Base-by-base conservation (phyloP, 75 land plant genomes). In the Azolla pinnata region DNA sequence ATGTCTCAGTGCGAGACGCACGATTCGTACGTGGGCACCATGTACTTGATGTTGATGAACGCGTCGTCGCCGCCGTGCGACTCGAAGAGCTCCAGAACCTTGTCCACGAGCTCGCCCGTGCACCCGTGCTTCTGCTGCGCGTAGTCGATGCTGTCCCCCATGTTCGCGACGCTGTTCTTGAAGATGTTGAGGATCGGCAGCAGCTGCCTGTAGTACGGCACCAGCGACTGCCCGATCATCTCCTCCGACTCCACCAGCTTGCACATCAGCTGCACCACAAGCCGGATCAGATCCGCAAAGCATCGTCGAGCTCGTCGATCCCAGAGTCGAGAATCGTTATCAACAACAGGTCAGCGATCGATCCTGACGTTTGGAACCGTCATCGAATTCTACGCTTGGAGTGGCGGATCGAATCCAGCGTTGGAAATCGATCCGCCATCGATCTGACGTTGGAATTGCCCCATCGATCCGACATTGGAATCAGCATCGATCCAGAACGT, bases 21-120 rank as follows among this genome's bases (percentile, higher is more conserved):
- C 12, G 70, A 73, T 46, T 73, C 70, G 30, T 73, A 73, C 1
- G 70, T 73, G 48, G 75, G 75, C 19, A 73, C 65, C 75, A 73
- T 73, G 26, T 73, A 73, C 55, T 73, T 73, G 54, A 73, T 73
- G 60, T 73, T 73, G 50, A 73, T 73, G 28, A 73, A 73, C 12
- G 75, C 75, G 24, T 73, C 75, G 8, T 73, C 75, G 9, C 75
- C 75, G 18, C 75, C 75, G 35, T 66, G 70, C 8, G 71, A 24
- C 59, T 73, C 75, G 54, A 73, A 73, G 5, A 66, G 34, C 38
- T 73, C 70, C 0, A 73, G 45, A 10, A 57, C 53, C 23, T 25
- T 54, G 16, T 67, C 31, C 25, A 73, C 75, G 12, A 73, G 70
- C 54, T 73, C 70, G 2, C 70, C 75, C 0, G 56, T 56, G 62